phyloP scores from a whole-genome alignment of 805 yeast genomes.

The Candida mattraensis region DNA sequence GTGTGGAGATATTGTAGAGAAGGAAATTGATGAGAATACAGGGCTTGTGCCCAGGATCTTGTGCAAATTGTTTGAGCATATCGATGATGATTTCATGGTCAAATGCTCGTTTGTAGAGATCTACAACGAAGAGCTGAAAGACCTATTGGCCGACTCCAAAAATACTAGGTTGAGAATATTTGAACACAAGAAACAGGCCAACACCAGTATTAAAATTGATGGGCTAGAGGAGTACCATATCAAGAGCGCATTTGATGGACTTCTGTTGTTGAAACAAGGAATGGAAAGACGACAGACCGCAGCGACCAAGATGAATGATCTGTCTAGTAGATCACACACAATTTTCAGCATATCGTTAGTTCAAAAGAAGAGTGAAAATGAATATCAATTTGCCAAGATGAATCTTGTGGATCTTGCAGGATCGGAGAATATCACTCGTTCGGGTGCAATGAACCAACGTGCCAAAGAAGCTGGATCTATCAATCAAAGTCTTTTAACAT shows the following conservation, averaged over 20 bases:
- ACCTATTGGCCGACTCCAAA: conserved; percentile 41
- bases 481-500: conserved; percentile 80
- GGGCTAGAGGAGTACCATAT: conserved; percentile 64
- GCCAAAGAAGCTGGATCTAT: conserved; percentile 94
- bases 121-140: conserved; percentile 44
- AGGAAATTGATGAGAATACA: conserved; percentile 31
- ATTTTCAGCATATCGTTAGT: conserved; percentile 65
- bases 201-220: conserved; percentile 50
- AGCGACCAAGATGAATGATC: conserved; percentile 70
- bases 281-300: conserved; percentile 63
- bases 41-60: conserved; percentile 55
- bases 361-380: conserved; percentile 36
- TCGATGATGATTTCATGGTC: conserved; percentile 38
- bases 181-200: conserved; percentile 30
- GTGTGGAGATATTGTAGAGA: conserved; percentile 46
- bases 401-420: conserved; percentile 95
- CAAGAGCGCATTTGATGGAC: conserved; percentile 54
- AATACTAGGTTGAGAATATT: conserved; percentile 38
- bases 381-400: conserved; percentile 35
- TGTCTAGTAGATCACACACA: conserved; percentile 75
- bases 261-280: conserved; percentile 55
- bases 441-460: conserved; percentile 83
- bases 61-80: conserved; percentile 37
- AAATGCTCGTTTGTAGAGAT: conserved; percentile 56
- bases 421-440: conserved; percentile 81